A percentile compares a stretch with the other conserved stretches of the same genome.
phyloP scores from a whole-genome alignment of 2,329 filamentous ascomycete genomes.

The Cercospora janseana region DNA sequence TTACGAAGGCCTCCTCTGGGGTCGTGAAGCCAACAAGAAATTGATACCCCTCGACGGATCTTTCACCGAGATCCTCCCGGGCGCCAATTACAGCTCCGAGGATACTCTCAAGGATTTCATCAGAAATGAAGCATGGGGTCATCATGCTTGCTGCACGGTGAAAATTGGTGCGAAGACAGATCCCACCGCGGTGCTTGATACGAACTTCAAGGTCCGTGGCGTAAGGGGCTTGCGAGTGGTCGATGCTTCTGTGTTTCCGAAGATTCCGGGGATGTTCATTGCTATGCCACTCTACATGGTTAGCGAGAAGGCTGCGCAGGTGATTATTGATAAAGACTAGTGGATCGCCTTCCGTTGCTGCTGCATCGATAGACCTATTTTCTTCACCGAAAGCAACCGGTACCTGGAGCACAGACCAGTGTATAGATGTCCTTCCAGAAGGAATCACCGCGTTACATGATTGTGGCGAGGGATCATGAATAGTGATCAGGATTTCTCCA shows the following conservation, averaged over 20 bases:
- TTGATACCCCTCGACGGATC: conserved; percentile 44
- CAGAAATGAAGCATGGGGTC: conserved; percentile 54
- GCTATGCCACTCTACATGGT: conserved; percentile 56
- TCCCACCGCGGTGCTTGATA: conserved; percentile 56
- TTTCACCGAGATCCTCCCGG: conserved; percentile 48
- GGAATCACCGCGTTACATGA: no score
- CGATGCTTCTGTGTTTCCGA: conserved; percentile 59
- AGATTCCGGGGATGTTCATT: conserved; percentile 56
- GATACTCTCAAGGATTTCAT: conserved; percentile 50
- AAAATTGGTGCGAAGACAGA: conserved; percentile 57
- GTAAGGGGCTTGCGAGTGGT: conserved; percentile 59
- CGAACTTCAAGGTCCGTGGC: conserved; percentile 57
- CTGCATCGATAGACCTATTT: no score
- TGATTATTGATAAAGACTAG: conserved; percentile 42
- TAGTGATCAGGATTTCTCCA: no score
- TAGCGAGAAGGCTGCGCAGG: conserved; percentile 61
- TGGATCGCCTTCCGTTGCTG: background rate
- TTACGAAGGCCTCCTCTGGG: conserved; percentile 55
- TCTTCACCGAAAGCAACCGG: no score
- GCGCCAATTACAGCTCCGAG: conserved; percentile 42
- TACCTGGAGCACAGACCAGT: no score
- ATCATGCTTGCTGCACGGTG: conserved; percentile 58
- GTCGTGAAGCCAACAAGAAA: conserved; percentile 41
- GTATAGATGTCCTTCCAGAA: no score
- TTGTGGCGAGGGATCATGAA: no score